Evolutionary conservation across 306 rosid genomes (phyloP).

Genomic region (Casuarina glauca): DNA sequence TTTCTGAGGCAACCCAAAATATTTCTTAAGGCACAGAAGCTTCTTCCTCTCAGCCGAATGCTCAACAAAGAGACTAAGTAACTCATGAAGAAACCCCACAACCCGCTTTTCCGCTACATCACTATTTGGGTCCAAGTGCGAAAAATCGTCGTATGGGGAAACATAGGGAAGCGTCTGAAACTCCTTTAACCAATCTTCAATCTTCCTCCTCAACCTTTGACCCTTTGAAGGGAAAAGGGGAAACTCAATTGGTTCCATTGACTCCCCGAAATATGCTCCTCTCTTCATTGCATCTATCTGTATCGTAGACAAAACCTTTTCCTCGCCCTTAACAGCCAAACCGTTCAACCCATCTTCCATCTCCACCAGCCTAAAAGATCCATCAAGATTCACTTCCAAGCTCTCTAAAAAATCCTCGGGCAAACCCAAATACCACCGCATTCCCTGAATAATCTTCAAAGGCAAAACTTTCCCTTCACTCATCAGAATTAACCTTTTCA

Average conservation of each 20-base stretch:
- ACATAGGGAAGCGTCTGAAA: constrained; percentile 85
- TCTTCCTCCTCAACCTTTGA: constrained; percentile 77
- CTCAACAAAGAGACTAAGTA: constrained; percentile 76
- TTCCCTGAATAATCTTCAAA: constrained; percentile 73
- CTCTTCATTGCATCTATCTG: constrained; percentile 62
- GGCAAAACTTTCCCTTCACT: constrained; percentile 66
- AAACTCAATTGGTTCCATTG: constrained; percentile 67
- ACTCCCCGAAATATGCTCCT: constrained; percentile 48
- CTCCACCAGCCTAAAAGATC: constrained; percentile 64
- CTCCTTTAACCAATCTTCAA: constrained; percentile 63
- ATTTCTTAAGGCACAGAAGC: constrained; percentile 73
- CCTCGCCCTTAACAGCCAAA: constrained; percentile 51
- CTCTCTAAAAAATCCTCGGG: constrained; percentile 61
- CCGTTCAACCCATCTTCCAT: constrained; percentile 78
- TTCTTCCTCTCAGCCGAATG: constrained; percentile 85
- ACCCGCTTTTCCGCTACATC: constrained; percentile 78
- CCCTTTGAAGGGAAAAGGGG: constrained; percentile 73
- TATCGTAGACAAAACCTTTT: constrained; percentile 52
- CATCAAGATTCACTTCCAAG: constrained; percentile 60
- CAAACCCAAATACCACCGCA: constrained; percentile 92
- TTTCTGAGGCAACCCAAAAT: constrained; percentile 82
- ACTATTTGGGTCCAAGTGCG: constrained; percentile 52
- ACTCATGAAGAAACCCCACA: constrained; percentile 79
- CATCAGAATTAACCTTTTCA: constrained; percentile 81
- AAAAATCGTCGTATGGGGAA: constrained; percentile 75